Base-by-base conservation (phyloP, 208 protist genomes). In the Phytomonas francai region DNA sequence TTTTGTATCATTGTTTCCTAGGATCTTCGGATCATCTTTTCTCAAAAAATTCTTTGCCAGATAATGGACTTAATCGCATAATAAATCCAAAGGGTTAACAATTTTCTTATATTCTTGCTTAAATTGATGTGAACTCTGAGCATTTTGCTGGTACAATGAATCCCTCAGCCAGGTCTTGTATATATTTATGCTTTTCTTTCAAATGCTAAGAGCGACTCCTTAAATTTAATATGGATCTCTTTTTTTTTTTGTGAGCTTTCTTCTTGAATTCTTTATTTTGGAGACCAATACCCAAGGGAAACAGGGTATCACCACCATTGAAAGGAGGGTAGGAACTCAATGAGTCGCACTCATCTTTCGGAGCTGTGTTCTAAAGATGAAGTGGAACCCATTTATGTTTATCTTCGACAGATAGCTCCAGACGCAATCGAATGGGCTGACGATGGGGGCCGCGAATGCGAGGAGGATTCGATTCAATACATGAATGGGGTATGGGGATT, bases 281-380 rank as follows among this genome's bases (percentile, higher is more conserved):
- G 33, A 68, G 54, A 79, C 61, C 72, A 32, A 76, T 61, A 74
- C 54, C 56, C n/a, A 74, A 32, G 7, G 29, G 8, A 54, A 54
- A 54, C 16, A 22, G 25, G 19, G 22, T 54, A 0, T 54, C 45
- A 54, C 8, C 25, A 54, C 14, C 19, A 3, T 5, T 33, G 1
- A 16, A 33, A n/a, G 42, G 70, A 59, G 1, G 3, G 66, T 57
- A 54, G 19, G 19, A 36, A 51, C 16, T 4, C 9, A 25, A 76
- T 76, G 58, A 65, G 59, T n/a, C 73, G 78, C n/a, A 63, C 74
- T 63, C 83, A 94, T 59, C 76, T 94, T 27, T 91, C 88, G 3
- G 85, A 91, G 67, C 67, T 94, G 51, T 94, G 88, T 68, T 76
- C 77, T 34, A 76, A 73, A 16, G 78, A 66, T 49, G 76, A 88